A percentile compares a stretch with the other conserved stretches of the same genome.
Conservation (phyloP, 208 protist genomes). For the Leishmania lainsoni region DNA sequence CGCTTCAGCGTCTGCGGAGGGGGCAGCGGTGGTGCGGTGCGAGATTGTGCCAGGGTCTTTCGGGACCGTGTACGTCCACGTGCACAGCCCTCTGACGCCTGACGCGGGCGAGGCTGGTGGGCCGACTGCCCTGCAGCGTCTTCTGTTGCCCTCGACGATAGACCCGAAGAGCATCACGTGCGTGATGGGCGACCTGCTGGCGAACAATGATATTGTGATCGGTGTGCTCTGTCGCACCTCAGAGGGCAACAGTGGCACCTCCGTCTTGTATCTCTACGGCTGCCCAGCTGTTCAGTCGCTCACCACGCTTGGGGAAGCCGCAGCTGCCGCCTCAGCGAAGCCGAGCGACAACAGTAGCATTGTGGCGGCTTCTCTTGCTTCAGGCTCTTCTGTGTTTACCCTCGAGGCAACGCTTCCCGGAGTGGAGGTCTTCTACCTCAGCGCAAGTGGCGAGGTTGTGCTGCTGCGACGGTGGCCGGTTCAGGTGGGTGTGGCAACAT, state of each 20-base stretch:
- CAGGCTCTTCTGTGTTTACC: slow-evolving; percentile 25
- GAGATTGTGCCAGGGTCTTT: slow-evolving; percentile 8
- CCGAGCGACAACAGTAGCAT: background rate
- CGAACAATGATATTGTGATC: slow-evolving; percentile 64
- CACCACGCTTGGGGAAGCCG: background rate
- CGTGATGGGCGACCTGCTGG: slow-evolving; percentile 32
- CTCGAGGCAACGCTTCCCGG: slow-evolving; percentile 53
- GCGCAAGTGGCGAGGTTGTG: slow-evolving; percentile 55
- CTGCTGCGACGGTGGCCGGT: slow-evolving; percentile 28
- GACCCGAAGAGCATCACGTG: slow-evolving; percentile 16
- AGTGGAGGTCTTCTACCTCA: slow-evolving; percentile 59
- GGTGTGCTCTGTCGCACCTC: slow-evolving; percentile 24
- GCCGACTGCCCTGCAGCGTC: slow-evolving; percentile 4
- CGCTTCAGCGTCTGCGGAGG: background rate
- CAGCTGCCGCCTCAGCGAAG: background rate
- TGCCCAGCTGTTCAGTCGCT: slow-evolving; percentile 50
- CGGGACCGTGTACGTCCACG: slow-evolving; percentile 8
- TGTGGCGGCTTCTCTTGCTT: background rate
- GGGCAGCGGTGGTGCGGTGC: slow-evolving; percentile 18
- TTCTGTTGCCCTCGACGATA: slow-evolving; percentile 1
- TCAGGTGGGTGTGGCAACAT: background rate
- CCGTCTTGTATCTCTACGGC: slow-evolving; percentile 63
- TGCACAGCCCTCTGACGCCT: slow-evolving; percentile 20
- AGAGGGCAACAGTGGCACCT: background rate
- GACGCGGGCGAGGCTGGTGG: background rate